Percentiles rank a stretch among this genome's conserved stretches.
phyloP scores from a whole-genome alignment of 2,329 filamentous ascomycete genomes.

The Colletotrichum kahawae region DNA sequence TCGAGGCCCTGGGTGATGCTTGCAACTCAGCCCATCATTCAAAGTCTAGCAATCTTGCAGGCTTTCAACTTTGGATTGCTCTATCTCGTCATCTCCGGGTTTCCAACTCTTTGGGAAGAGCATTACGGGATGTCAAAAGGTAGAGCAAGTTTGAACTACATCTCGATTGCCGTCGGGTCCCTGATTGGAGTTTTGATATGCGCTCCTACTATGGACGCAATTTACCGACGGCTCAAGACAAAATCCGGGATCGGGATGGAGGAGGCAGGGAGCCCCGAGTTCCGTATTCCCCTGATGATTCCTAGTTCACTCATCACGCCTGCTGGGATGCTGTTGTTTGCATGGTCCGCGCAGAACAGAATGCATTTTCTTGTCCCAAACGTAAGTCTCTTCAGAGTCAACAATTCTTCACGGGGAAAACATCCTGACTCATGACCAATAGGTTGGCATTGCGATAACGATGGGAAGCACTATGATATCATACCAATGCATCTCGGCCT shows the following conservation, averaged over 20 bases:
- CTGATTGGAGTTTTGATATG: constrained; percentile 57
- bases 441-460: not conserved
- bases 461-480: constrained; percentile 6
- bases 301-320: constrained; percentile 50
- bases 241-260: constrained; percentile 15
- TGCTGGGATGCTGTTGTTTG: constrained; percentile 44
- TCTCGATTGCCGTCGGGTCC: constrained; percentile 68
- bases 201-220: constrained; percentile 46
- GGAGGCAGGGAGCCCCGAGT: constrained; percentile 55
- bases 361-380: constrained; percentile 57
- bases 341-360: constrained; percentile 45
- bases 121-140: constrained; percentile 61
- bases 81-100: constrained; percentile 68
- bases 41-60: constrained; percentile 58
- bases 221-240: constrained; percentile 36
- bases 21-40: constrained; percentile 64
- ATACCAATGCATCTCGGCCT: constrained; percentile 26
- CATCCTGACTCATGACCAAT: not conserved
- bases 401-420: accelerated
- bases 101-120: constrained; percentile 60
- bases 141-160: constrained; percentile 68
- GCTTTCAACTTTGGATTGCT: constrained; percentile 67
- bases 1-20: constrained; percentile 62
- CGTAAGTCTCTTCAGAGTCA: not conserved
- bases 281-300: constrained; percentile 45